Evolutionary conservation across 2,329 filamentous ascomycete genomes (phyloP), one percentile per base, ranked within the genome.

Genomic region (Claviceps maximensis): DNA sequence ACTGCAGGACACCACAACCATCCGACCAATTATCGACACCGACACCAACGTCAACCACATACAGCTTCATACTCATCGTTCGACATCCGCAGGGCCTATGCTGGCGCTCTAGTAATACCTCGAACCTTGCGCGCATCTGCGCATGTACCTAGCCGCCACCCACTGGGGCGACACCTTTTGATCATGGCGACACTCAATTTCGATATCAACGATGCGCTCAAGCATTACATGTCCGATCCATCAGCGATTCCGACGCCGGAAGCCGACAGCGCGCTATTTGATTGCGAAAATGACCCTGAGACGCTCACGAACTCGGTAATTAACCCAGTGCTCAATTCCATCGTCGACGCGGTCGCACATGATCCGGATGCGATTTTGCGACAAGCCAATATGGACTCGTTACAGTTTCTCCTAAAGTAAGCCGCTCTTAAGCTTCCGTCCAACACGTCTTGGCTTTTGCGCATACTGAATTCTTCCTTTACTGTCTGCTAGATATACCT

Each of bases 371-470:
- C 87, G 55, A 84, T 98, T 59, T 83, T 82, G 57, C 84, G 84
- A 69, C 80, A 83, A 62, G 79, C 82, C 50, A 79, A 84, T 58
- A 90, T 97, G 72, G 91, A 98, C 73, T 95, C 90, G 57, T 70
- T 98, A 61, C 91, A 96, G 69, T 95, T 95, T 65, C 75, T 98
- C 55, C 78, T 98, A 73, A 98, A 98, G 91, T 97, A 82, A 76
- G 89, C 71, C 66, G 12, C 17, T 41, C 15, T 12, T 6, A 25
- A 21, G 9, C 10, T 25, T 48, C 36, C 8, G 4, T 0, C 9
- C 19, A 17, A 23, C 36, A 5, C 2, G n/a, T 29, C n/a, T 9
- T 23, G 6, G 17, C 7, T 47, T 13, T 10, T 2, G 5, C n/a
- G 44, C 25, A 42, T 48, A 15, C 33, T 52, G 7, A 52, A 15